Evolutionary conservation across 2,329 filamentous ascomycete species (phyloP).

Genomic region (Fusarium albidum): DNA sequence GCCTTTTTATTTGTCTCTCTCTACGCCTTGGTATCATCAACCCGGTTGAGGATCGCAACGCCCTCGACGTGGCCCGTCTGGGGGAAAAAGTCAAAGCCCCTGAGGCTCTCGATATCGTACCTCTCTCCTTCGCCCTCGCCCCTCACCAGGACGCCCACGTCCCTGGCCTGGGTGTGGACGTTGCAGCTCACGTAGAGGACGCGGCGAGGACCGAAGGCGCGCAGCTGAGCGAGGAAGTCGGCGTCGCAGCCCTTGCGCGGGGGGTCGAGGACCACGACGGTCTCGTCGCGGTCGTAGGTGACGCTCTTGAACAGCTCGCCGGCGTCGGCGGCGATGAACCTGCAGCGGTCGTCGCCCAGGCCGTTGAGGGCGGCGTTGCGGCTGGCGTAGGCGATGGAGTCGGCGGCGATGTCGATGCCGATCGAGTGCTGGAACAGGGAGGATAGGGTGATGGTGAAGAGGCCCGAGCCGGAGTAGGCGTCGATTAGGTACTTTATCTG

Average conservation of each 20-base stretch:
- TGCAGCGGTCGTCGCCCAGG: slow-evolving; percentile 71
- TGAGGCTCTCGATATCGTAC: slow-evolving; percentile 89
- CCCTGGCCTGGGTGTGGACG: slow-evolving; percentile 94
- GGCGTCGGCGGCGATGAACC: slow-evolving; percentile 91
- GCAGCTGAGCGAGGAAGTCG: slow-evolving; percentile 81
- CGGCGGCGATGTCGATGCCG: slow-evolving; percentile 87
- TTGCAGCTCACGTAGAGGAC: slow-evolving; percentile 98
- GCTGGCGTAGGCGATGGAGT: slow-evolving; percentile 80
- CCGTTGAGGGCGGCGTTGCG: slow-evolving; percentile 82
- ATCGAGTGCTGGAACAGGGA: slow-evolving; percentile 83
- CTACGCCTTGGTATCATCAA: slow-evolving; percentile 49
- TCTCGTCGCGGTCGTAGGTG: slow-evolving; percentile 78
- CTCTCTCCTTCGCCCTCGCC: slow-evolving; percentile 61
- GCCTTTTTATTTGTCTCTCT: slow-evolving; percentile 4
- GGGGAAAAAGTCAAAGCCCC: slow-evolving; percentile 97
- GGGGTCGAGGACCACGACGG: slow-evolving; percentile 95
- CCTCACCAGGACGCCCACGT: slow-evolving; percentile 86
- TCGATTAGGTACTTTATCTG: slow-evolving; percentile 88
- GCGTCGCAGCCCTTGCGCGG: slow-evolving; percentile 93
- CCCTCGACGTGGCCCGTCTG: slow-evolving; percentile 79
- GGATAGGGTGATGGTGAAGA: slow-evolving; percentile 95
- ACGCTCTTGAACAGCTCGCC: slow-evolving; percentile 81
- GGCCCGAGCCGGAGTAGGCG: slow-evolving; percentile 95
- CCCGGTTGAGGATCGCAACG: slow-evolving; percentile 69
- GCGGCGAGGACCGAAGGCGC: slow-evolving; percentile 78